Evolutionary conservation across 495 filamentous ascomycete genomes (phyloP).

Genomic region (Aspergillus incahuasiensis): DNA sequence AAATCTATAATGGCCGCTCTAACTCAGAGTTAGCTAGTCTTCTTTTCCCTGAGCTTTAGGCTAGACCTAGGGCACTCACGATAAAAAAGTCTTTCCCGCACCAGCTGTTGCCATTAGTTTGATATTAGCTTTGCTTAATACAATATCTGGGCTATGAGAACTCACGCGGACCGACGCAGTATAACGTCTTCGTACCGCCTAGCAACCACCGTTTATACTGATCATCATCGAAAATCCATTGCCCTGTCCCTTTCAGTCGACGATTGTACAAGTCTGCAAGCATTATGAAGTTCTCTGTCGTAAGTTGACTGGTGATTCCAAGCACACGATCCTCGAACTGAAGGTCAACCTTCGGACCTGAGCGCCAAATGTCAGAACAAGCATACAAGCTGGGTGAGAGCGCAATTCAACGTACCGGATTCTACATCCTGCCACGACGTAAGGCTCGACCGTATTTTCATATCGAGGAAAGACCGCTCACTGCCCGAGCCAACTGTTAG

Average conservation of each 20-base stretch:
- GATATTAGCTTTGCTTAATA: not conserved
- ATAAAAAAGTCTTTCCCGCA: constrained; percentile 34
- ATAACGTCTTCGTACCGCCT: constrained; percentile 24
- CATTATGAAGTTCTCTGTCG: constrained; percentile 21
- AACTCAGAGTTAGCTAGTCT: not conserved
- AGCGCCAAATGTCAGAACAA: not conserved
- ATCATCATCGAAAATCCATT: constrained; percentile 29
- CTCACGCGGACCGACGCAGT: constrained; percentile 31
- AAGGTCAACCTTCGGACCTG: constrained; percentile 10
- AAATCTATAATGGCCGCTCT: constrained; percentile 30
- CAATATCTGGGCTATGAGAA: not conserved
- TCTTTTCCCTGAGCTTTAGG: not conserved
- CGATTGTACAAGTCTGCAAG: constrained; percentile 30
- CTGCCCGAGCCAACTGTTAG: constrained; percentile 6
- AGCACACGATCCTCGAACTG: constrained; percentile 20
- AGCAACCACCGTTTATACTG: constrained; percentile 26
- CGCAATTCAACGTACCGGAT: constrained; percentile 15
- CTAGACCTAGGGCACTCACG: constrained; percentile 18
- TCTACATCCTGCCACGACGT: constrained; percentile 19
- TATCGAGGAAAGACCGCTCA: constrained; percentile 19
- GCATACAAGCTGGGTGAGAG: not conserved
- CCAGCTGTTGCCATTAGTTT: constrained; percentile 20
- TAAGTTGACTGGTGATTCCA: constrained; percentile 16
- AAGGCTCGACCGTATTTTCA: constrained; percentile 15
- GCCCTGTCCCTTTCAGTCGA: constrained; percentile 24